Conservation (phyloP, 306 rosid genomes). For the Rosa persica region DNA sequence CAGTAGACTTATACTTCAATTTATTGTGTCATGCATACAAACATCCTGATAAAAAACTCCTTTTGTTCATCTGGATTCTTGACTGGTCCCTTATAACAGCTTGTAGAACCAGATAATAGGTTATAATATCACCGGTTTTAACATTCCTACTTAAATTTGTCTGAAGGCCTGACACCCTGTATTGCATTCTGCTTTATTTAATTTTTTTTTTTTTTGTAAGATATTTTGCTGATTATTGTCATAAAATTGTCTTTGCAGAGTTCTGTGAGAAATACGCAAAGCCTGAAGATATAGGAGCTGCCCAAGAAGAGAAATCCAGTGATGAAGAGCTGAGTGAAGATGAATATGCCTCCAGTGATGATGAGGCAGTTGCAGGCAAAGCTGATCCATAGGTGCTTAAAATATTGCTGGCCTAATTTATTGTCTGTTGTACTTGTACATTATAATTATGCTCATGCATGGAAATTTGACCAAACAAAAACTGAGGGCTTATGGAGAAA, state of each 20-base stretch:
- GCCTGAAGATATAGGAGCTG: slow-evolving; percentile 65
- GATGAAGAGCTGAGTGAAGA: slow-evolving; percentile 83
- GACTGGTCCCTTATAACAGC: background rate
- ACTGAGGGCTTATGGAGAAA: slow-evolving; percentile 37
- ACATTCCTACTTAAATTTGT: background rate
- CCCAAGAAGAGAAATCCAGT: slow-evolving; percentile 54
- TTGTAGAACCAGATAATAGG: background rate
- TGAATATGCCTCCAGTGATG: slow-evolving; percentile 66
- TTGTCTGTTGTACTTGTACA: slow-evolving; percentile 43
- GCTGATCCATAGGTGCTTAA: slow-evolving; percentile 57
- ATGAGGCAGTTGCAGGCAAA: slow-evolving; percentile 51
- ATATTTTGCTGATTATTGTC: background rate
- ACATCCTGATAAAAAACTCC: background rate
- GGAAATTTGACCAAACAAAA: slow-evolving; percentile 39
- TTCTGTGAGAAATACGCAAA: slow-evolving; percentile 77
- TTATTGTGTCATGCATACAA: background rate
- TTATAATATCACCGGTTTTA: background rate
- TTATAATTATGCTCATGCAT: slow-evolving; percentile 33
- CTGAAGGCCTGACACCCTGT: background rate
- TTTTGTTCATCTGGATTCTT: background rate
- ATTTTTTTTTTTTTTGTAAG: background rate
- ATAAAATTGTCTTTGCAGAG: slow-evolving; percentile 40
- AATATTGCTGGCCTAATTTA: slow-evolving; percentile 15
- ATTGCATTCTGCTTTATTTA: background rate
- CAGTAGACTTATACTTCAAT: background rate